A percentile compares a stretch with the other conserved stretches of the same genome.
Conservation (phyloP, 2,329 filamentous ascomycete species). For the Acephala macrosclerotiorum region DNA sequence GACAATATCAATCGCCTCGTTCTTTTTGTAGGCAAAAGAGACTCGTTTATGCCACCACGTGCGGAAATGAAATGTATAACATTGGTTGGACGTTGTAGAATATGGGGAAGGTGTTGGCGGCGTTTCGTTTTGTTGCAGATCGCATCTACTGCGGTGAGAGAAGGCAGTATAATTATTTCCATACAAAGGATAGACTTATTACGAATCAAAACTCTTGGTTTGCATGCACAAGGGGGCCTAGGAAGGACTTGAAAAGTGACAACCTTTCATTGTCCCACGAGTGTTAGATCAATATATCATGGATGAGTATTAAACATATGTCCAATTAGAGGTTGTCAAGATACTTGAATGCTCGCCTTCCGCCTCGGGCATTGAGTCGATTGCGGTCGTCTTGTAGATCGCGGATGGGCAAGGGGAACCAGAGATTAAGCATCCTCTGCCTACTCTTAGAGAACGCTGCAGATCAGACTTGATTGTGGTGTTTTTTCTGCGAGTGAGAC, state of each 20-base stretch:
- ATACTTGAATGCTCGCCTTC: no score
- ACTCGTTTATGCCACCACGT: not conserved
- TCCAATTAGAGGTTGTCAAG: not conserved
- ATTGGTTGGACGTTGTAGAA: not conserved
- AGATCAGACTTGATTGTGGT: no score
- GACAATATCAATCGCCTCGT: not conserved
- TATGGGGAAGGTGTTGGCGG: not conserved
- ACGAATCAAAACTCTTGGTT: not conserved
- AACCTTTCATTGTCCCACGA: not conserved
- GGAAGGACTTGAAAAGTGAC: not conserved
- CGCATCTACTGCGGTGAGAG: not conserved
- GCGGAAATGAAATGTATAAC: not conserved
- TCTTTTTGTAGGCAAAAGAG: not conserved
- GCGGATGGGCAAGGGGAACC: no score
- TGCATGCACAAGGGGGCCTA: no score
- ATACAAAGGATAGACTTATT: not conserved
- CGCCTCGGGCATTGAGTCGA: no score
- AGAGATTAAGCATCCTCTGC: no score
- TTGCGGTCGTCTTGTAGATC: no score
- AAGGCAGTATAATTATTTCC: not conserved
- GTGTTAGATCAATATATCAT: not conserved
- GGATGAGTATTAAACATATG: not conserved
- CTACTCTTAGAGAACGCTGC: not conserved
- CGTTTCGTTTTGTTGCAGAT: not conserved
- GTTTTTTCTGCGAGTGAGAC: no score